Base-by-base conservation (phyloP, 2,329 filamentous ascomycete genomes). In the Colletotrichum paranaense region DNA sequence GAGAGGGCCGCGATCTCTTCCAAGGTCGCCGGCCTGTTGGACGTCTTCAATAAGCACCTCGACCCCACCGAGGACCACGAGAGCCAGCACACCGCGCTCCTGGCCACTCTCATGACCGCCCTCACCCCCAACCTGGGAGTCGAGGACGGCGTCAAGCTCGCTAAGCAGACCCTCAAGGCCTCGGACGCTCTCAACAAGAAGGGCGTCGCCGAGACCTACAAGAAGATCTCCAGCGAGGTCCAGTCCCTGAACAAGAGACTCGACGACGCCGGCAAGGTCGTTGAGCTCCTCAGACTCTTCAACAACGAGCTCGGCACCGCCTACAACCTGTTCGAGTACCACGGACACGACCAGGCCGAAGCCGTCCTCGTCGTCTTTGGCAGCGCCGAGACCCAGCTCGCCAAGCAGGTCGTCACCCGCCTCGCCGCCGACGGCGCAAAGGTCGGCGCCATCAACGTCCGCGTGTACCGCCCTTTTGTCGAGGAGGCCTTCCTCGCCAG, bases 221-320 rank as follows among this genome's bases (percentile, higher is more conserved):
- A 89, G 77, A 89, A 89, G 74, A 88, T 96, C 53, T 83, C 91
- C 38, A 87, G 90, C 77, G 89, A 90, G 74, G 85, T 91, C 28
- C 87, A 88, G 58, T 89, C 88, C 72, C 84, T 92, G 19, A 91
- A 92, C 79, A 92, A 91, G 83, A 94, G 92, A 80, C 91, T 93
- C 3, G 92, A 94, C 81, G 87, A 88, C 55, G 92, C 94, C 68
- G 93, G 91, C 75, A 95, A 93, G 83, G 87, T 92, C 22, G 82
- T 92, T 57, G 91, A 91, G 77, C 85, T 96, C 7, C 86, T 97
- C 62, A 88, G 90, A 76, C 89, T 92, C 35, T 92, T 97, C 84
- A 99, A 99, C 83, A 90, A 91, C 75, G 95, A 98, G 86, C 91
- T 99, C 28, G 97, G 96, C 72, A 98, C 97, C 57, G 92, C 96